Evolutionary conservation across 1,139 yeast genomes (phyloP), one percentile per base, ranked within the genome.

Genomic region (Saccharomyces hybrid): DNA sequence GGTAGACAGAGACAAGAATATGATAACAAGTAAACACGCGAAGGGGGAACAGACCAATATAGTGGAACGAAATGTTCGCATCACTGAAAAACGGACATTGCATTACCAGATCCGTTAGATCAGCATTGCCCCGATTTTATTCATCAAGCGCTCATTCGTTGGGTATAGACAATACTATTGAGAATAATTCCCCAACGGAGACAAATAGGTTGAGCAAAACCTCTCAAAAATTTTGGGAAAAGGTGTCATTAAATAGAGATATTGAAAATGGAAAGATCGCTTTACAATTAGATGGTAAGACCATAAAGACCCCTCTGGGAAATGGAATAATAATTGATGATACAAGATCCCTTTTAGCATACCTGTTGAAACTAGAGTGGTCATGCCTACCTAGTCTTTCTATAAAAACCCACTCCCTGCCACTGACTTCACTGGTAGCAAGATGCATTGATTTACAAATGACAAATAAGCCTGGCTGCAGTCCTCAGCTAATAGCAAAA

Each of bases 361-460:
- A 83, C 61, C 72, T 91, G 65, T 75, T 95, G 46, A 83, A 83
- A 47, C 90, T 89, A 65, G 99, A 93, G 73, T 95, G 99, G 99
- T 78, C 83, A 53, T 79, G 80, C 52, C 74, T 93, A 56, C 82
- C 95, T 1, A 78, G 80, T 55, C 76, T 86, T 59, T 81, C 86
- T 59, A 81, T 91, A 63, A 88, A 87, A 68, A 86, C 93, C 31
- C 87, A 86, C 66, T 76, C 88, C 25, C 77, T 93, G 51, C 98
- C 98, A 2, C 73, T 93, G 56, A 93, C 99, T 0, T 88, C 97
- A 0, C 71, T 93, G 52, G 86, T 88, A 1, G 83, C 97, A 0
- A 78, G 99, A 59, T 88, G 96, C 11, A 82, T 93, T 53, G 99
- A 93, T 70, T 72, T 86, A 62, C 68, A 69, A 32, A 54, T 52